Base-by-base conservation (phyloP, 495 filamentous ascomycete species). In the Penicillium atrosanguineum region DNA sequence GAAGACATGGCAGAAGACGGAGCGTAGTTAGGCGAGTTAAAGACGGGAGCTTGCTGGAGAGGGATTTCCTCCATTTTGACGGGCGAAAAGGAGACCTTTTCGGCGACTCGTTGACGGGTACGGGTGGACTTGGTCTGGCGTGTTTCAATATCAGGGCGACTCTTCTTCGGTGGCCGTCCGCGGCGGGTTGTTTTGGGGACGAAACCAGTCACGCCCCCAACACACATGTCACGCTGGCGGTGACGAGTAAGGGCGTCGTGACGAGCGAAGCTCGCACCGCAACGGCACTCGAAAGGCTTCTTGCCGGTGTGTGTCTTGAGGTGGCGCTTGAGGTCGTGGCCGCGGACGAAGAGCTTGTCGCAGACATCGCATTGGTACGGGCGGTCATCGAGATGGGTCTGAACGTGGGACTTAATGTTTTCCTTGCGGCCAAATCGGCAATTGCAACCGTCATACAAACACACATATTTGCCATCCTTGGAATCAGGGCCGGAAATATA, bases 331-430 rank as follows among this genome's bases (percentile, higher is more conserved):
- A 97, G 83, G 64, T 98, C 94, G 65, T 98, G 95, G 55, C 94
- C 91, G 23, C 94, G 85, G 53, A 97, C 95, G 62, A 98, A 98
- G 68, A 89, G 90, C 69, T 97, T 97, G 21, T 85, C 78, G 71
- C 94, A 98, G 20, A 86, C 81, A 45, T 89, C 87, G 67, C 94
- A 98, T 62, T 85, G 83, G 72, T 86, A 98, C 64, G 96, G 95
- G 26, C 95, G 82, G 58, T 97, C 95, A 56, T 92, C 92, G 49
- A 98, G 85, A 64, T 98, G 94, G 1, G 94, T 97, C 69, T 98
- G 94, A 40, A 98, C 89, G 68, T 98, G 94, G 8, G 91, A 93
- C 63, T 93, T 95, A 75, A 96, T 95, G 69, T 98, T 98, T 71
- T 98, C 94, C 67, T 95, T 94, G 44, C 94, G 82, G 12, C 89